Percentiles rank a stretch among this genome's conserved stretches.
Evolutionary conservation across 208 protist species (phyloP).

Genomic region (Histomonas meleagridis): DNA sequence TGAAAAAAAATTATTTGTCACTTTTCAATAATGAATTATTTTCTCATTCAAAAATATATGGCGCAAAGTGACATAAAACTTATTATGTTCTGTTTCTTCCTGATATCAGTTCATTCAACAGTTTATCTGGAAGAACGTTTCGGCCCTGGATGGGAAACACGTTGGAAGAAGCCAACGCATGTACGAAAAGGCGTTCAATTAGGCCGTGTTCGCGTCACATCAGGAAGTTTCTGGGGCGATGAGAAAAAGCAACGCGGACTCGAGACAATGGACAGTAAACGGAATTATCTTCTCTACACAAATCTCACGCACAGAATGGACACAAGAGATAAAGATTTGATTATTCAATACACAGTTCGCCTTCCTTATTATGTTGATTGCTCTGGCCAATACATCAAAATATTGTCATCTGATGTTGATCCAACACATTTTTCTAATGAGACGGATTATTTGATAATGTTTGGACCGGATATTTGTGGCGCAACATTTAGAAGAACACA

Average conservation of each 20-base stretch:
- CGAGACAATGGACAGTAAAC: not conserved
- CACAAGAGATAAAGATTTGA: constrained; percentile 10
- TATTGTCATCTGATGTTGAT: not conserved
- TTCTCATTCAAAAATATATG: too few species aligned
- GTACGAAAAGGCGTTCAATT: constrained; percentile 25
- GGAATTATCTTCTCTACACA: not conserved
- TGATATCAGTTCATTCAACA: too few species aligned
- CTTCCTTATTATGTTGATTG: constrained; percentile 15
- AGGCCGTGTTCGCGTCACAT: not conserved
- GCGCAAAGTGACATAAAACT: too few species aligned
- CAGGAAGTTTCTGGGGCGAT: not conserved
- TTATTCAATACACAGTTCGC: constrained; percentile 27
- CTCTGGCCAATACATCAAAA: constrained; percentile 25
- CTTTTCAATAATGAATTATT: too few species aligned
- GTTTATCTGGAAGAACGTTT: not conserved
- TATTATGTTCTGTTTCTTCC: too few species aligned
- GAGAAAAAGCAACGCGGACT: not conserved
- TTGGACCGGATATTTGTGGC: constrained; percentile 55
- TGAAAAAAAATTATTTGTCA: too few species aligned
- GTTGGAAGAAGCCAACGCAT: constrained; percentile 6
- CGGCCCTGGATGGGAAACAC: not conserved
- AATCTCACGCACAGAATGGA: constrained; percentile 4
- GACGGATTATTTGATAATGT: constrained; percentile 54
- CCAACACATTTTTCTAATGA: not conserved
- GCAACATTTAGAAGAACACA: constrained; percentile 43